Conservation (phyloP, 2,329 filamentous ascomycete species). For the Colletotrichum tanaceti region DNA sequence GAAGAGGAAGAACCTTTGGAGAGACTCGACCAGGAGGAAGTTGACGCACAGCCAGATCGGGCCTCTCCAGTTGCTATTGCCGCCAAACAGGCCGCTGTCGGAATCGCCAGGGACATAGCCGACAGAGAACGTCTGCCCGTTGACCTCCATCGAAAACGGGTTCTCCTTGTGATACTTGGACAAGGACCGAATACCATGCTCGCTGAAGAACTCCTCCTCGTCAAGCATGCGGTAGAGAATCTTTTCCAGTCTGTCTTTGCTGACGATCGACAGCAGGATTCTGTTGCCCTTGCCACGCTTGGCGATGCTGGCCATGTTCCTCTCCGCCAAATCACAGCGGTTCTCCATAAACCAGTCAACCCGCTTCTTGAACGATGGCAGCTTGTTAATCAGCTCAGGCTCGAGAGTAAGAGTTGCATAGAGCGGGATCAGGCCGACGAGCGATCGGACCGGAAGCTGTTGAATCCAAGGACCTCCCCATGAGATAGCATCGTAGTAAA, state of each 20-base stretch:
- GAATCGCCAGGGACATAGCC: constrained; percentile 95
- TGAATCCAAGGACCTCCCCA: constrained; percentile 95
- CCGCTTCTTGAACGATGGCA: constrained; percentile 92
- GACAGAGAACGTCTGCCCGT: constrained; percentile 88
- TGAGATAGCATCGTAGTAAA: constrained; percentile 98
- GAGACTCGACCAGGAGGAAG: constrained; percentile 90
- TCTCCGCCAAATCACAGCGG: constrained; percentile 84
- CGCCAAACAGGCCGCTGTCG: constrained; percentile 92
- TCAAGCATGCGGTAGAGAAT: constrained; percentile 94
- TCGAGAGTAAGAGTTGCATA: constrained; percentile 94
- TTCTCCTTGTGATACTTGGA: constrained; percentile 92
- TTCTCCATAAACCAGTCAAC: constrained; percentile 95
- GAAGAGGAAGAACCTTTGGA: constrained; percentile 97
- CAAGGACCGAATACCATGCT: constrained; percentile 90
- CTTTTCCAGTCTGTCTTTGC: constrained; percentile 89
- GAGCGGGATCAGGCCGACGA: constrained; percentile 92
- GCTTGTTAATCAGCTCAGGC: constrained; percentile 90
- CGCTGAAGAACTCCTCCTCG: constrained; percentile 90
- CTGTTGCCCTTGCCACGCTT: constrained; percentile 91
- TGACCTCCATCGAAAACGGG: constrained; percentile 95
- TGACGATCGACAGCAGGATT: constrained; percentile 88
- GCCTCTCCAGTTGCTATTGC: constrained; percentile 97
- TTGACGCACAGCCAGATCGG: constrained; percentile 98
- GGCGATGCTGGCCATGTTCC: constrained; percentile 93
- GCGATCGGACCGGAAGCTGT: constrained; percentile 89